Conservation (phyloP, 1,284 basidiomycete genomes). For the Xerocomus minutiporus region DNA sequence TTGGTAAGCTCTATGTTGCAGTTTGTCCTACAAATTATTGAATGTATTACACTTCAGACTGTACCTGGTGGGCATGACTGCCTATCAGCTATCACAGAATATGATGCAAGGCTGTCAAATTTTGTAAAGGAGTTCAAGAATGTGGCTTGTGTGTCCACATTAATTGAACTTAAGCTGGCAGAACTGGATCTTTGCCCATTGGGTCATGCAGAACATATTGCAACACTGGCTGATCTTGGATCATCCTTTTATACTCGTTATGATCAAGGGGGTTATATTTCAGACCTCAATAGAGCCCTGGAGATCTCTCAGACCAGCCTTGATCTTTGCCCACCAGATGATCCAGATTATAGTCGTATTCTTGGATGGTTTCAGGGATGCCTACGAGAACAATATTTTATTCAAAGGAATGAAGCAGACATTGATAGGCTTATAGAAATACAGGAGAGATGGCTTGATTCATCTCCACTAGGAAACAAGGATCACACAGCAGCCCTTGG, state of each 20-base stretch:
- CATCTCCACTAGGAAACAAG: background rate
- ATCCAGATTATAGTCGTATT: background rate
- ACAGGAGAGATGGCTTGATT: background rate
- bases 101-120: background rate
- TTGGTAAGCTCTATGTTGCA: background rate
- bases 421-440: background rate
- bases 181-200: background rate
- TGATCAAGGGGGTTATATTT: background rate
- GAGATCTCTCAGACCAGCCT: background rate
- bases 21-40: background rate
- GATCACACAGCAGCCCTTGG: background rate
- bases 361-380: background rate
- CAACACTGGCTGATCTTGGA: background rate
- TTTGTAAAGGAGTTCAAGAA: background rate
- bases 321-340: background rate
- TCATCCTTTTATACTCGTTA: background rate
- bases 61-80: background rate
- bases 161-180: background rate
- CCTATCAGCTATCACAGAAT: background rate
- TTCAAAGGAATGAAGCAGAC: background rate
- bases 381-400: background rate
- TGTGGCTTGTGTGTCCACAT: background rate
- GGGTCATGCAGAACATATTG: background rate
- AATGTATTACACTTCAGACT: background rate
- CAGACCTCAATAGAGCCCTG: background rate